Percentiles rank a stretch among this genome's conserved stretches.
phyloP scores from a whole-genome alignment of 2,329 filamentous ascomycete genomes.

The Apiospora arundinis region DNA sequence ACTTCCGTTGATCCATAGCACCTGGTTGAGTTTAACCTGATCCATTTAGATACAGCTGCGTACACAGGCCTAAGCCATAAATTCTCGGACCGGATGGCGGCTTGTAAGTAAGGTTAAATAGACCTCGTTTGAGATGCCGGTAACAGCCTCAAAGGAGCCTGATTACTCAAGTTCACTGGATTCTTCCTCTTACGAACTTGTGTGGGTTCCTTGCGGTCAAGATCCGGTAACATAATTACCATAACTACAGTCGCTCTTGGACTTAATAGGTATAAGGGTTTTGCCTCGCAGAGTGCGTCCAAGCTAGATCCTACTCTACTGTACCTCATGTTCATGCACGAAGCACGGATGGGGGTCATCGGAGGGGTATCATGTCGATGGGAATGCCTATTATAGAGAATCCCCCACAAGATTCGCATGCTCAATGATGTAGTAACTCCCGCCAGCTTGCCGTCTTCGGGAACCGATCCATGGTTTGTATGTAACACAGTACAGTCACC shows the following conservation, averaged over 20 bases:
- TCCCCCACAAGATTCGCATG: not conserved
- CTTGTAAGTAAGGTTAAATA: conserved; percentile 5
- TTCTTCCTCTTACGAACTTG: not conserved
- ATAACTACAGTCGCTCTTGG: not conserved
- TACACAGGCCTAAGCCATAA: not conserved
- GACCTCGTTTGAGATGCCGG: not conserved
- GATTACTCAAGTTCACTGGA: not conserved
- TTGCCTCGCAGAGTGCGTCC: not conserved
- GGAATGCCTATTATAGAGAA: not conserved
- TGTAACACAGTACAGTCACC: not conserved
- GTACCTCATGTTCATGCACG: not conserved
- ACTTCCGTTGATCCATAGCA: not conserved
- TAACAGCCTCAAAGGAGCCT: not conserved
- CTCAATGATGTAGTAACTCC: not conserved
- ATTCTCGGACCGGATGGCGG: not conserved
- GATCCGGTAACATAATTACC: not conserved
- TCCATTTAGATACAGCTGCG: not conserved
- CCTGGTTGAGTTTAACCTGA: not conserved
- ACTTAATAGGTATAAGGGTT: no score
- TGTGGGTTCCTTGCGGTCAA: not conserved
- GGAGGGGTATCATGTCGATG: conserved; percentile 4
- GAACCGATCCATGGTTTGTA: not conserved
- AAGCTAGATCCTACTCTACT: not conserved
- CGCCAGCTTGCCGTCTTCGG: not conserved
- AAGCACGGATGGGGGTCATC: not conserved